Evolutionary conservation across 2,329 filamentous ascomycete genomes (phyloP).

Genomic region (Penicillium glabrum): DNA sequence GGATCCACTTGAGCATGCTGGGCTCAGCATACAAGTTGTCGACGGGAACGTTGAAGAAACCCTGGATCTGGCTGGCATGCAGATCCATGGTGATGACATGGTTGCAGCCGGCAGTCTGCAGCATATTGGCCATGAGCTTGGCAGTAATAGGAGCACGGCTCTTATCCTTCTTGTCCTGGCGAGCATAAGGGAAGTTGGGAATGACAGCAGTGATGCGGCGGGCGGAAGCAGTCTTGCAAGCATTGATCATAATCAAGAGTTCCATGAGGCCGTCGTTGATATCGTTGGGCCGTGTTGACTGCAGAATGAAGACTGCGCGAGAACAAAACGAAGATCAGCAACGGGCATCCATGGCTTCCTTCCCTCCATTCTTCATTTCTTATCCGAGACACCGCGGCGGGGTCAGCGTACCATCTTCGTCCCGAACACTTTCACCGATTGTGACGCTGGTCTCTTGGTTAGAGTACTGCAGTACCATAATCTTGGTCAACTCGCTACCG

Average conservation of each 20-base stretch:
- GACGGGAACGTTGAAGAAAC: conserved; percentile 85
- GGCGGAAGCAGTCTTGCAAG: conserved; percentile 81
- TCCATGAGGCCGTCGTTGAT: conserved; percentile 99
- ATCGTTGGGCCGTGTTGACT: conserved; percentile 91
- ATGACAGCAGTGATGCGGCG: conserved; percentile 93
- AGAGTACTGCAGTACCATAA: conserved; percentile 67
- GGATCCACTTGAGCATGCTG: conserved; percentile 86
- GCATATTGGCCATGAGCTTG: conserved; percentile 95
- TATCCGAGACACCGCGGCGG: conserved; percentile 16
- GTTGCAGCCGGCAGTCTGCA: conserved; percentile 90
- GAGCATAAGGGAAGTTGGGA: conserved; percentile 93
- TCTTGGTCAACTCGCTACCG: conserved; percentile 67
- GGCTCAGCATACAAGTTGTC: conserved; percentile 92
- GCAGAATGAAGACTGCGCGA: conserved; percentile 79
- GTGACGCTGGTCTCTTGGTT: conserved; percentile 69
- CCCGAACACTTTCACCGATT: conserved; percentile 91
- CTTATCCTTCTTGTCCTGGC: conserved; percentile 97
- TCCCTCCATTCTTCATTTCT: neutral
- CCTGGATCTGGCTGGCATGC: conserved; percentile 90
- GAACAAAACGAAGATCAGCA: conserved; percentile 13
- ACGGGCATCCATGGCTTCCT: neutral
- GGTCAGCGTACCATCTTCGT: conserved; percentile 73
- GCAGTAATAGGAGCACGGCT: conserved; percentile 94
- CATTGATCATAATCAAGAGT: conserved; percentile 96
- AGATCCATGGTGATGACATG: conserved; percentile 96